phyloP scores from a whole-genome alignment of 1,284 basidiomycete species.

The Veloporphyrellus conicus region DNA sequence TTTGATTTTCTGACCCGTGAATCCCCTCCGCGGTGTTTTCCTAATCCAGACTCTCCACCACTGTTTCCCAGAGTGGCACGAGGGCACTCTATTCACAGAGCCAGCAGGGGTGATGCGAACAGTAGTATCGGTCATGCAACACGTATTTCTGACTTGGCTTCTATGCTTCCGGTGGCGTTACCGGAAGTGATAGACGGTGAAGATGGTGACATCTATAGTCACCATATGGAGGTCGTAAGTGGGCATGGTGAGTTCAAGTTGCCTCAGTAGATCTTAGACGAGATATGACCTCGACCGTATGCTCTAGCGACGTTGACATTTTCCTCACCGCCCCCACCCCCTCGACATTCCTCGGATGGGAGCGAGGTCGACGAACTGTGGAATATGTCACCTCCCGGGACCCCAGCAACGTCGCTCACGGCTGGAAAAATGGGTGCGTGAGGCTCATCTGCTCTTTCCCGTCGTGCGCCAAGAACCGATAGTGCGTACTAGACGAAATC shows the following conservation, averaged over 20 bases:
- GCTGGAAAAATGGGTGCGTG: conserved; percentile 43
- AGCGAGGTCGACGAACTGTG: conserved; percentile 46
- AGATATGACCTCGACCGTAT: conserved; percentile 8
- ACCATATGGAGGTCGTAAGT: conserved; percentile 52
- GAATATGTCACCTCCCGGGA: conserved; percentile 37
- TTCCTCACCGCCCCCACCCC: conserved; percentile 35
- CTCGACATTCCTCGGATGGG: conserved; percentile 32
- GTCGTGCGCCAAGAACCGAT: conserved; percentile 4
- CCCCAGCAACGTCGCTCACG: conserved; percentile 33
- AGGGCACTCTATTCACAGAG: neutral
- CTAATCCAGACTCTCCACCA: conserved; percentile 36
- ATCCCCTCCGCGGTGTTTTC: conserved; percentile 32
- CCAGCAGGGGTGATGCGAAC: neutral
- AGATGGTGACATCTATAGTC: conserved; percentile 40
- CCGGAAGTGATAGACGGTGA: conserved; percentile 32
- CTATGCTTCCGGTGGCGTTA: conserved; percentile 17
- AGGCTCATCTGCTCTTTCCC: neutral
- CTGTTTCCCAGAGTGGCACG: conserved; percentile 43
- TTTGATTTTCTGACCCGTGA: conserved; percentile 31
- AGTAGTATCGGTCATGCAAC: conserved; percentile 1
- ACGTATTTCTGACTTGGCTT: conserved; percentile 14
- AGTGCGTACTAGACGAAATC: conserved; percentile 23
- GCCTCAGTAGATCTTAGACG: neutral
- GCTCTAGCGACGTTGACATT: conserved; percentile 22
- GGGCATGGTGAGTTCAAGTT: conserved; percentile 50